These are phyloP conservation scores for Auriscalpium microsporum DNA, from an alignment of 768 basidiomycete genomes.

Conservation along the genomic window DNA sequence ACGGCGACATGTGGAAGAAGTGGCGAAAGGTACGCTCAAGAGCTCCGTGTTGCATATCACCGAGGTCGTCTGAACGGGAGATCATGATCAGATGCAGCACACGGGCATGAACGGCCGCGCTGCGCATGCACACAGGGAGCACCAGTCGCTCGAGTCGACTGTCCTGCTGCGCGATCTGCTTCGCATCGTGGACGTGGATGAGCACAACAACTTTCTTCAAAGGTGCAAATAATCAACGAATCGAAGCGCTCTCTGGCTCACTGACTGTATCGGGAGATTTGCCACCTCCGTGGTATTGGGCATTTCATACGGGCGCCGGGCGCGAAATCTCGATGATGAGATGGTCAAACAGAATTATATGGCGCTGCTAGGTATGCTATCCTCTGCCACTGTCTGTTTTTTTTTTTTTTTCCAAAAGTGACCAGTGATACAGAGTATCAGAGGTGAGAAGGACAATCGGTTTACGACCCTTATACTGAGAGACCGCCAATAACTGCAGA, in stretches of 20 bases:
- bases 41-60: too few species aligned
- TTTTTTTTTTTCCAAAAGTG: background rate
- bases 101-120: slow-evolving; percentile 7
- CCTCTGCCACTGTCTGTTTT: background rate
- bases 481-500: background rate
- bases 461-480: background rate
- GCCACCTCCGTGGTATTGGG: slow-evolving; percentile 6
- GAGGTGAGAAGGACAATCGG: background rate
- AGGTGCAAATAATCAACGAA: background rate
- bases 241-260: background rate
- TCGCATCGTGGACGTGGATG: background rate
- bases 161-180: slow-evolving; percentile 8
- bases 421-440: background rate
- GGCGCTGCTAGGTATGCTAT: background rate
- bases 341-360: slow-evolving; percentile 1
- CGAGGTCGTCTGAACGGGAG: too few species aligned
- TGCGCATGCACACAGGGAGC: slow-evolving; percentile 1
- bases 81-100: slow-evolving; percentile 2
- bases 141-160: slow-evolving; percentile 5
- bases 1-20: slow-evolving; percentile 3
- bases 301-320: slow-evolving; percentile 3
- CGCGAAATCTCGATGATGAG: slow-evolving; percentile 2
- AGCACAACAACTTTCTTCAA: background rate
- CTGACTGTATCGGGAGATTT: background rate
- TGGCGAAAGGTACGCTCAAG: slow-evolving; percentile 4